Conservation (phyloP, 495 filamentous ascomycete genomes). For the Glarea lozoyensis region DNA sequence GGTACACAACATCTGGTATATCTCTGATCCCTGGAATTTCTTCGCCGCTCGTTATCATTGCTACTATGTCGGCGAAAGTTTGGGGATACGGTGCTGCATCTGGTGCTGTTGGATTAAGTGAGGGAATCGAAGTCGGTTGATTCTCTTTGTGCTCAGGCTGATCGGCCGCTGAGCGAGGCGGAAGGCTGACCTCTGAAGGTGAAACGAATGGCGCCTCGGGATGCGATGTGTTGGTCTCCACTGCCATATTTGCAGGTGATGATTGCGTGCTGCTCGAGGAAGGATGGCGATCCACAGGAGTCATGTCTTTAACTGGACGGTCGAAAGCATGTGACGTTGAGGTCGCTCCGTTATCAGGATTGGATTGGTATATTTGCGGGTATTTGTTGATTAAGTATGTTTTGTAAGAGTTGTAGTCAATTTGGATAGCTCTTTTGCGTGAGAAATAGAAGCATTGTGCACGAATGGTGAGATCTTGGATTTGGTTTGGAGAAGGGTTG, state of each 20-base stretch:
- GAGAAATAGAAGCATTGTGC: conserved; percentile 39
- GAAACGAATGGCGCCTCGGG: too few relatives aligned
- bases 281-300: neutral
- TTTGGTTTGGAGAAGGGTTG: conserved; percentile 30
- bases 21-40: conserved; percentile 83
- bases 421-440: conserved; percentile 18
- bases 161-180: too few relatives aligned
- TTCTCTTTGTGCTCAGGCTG: neutral
- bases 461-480: conserved; percentile 32
- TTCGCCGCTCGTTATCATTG: conserved; percentile 75
- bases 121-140: neutral
- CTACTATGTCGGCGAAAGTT: conserved; percentile 82
- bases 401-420: conserved; percentile 23
- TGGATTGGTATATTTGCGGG: too few relatives aligned
- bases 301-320: too few relatives aligned
- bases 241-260: neutral
- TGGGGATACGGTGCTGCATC: conserved; percentile 57
- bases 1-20: conserved; percentile 75
- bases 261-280: neutral
- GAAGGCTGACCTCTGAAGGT: too few relatives aligned
- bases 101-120: neutral
- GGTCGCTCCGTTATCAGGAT: neutral
- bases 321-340: too few relatives aligned
- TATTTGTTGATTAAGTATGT: conserved; percentile 11
- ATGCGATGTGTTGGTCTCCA: neutral